These are phyloP conservation scores for Stevia rebaudiana DNA, from an alignment of 140 eudicot genomes.

Conservation along the genomic window DNA sequence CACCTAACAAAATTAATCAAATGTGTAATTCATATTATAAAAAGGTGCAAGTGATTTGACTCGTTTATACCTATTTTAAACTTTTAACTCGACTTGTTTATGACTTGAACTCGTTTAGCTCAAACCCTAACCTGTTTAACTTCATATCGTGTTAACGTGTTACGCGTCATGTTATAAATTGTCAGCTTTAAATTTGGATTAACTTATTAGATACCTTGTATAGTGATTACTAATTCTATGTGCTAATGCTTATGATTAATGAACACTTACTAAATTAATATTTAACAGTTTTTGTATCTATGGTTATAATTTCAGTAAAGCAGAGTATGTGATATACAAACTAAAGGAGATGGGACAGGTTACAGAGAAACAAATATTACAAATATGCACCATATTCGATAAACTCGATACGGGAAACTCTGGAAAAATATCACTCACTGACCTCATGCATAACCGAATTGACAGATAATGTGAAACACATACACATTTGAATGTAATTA, in stretches of 20 bases:
- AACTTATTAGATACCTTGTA: background rate
- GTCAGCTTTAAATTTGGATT: background rate
- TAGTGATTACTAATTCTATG: background rate
- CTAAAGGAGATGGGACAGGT: constrained; percentile 79
- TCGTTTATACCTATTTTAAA: too few species aligned
- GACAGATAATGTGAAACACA: constrained; percentile 12
- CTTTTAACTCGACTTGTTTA: too few species aligned
- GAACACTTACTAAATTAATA: background rate
- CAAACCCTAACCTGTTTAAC: too few species aligned
- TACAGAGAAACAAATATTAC: constrained; percentile 60
- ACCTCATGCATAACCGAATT: constrained; percentile 41
- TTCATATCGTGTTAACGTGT: too few species aligned
- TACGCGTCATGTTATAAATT: too few species aligned
- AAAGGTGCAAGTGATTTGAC: too few species aligned
- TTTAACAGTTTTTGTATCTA: background rate
- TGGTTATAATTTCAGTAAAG: constrained; percentile 50
- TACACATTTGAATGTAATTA: background rate
- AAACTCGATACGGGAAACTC: constrained; percentile 58
- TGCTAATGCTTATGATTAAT: background rate
- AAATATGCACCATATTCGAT: constrained; percentile 61
- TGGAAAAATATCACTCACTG: constrained; percentile 70
- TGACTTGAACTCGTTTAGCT: too few species aligned
- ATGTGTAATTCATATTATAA: too few species aligned
- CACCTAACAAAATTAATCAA: too few species aligned
- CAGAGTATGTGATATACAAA: constrained; percentile 77